Evolutionary conservation across 306 rosid genomes (phyloP), one percentile per base, ranked within the genome.

Genomic region (Ormosia semicastrata): DNA sequence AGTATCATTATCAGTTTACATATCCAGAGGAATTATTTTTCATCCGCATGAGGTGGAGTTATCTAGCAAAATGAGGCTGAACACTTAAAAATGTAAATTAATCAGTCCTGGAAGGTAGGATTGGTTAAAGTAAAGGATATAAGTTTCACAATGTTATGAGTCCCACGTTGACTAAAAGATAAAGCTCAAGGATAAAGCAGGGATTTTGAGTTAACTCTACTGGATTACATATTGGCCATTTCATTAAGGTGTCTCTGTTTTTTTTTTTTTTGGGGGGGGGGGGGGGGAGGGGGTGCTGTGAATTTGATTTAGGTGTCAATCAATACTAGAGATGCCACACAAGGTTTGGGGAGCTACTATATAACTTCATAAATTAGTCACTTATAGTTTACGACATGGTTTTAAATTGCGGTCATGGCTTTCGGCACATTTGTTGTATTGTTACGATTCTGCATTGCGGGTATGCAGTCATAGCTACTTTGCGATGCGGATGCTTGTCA

Each of bases 351-450:
- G 17, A 68, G 54, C 43, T 39, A 46, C 34, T 54, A 37, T 70
- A 66, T 64, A 47, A 53, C 40, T 65, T 82, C 72, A 53, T 14
- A 58, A 10, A 64, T 49, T 56, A 77, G 60, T 44, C 76, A 18
- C 53, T 75, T 81, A 46, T 13, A 73, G 70, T 43, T 66, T 57
- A 72, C 43, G 13, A 66, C n/a, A n/a, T n/a, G n/a, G n/a, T n/a
- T n/a, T n/a, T n/a, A n/a, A n/a, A n/a, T n/a, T n/a, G n/a, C n/a
- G n/a, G n/a, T n/a, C n/a, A n/a, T n/a, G n/a, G n/a, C n/a, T n/a
- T n/a, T n/a, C n/a, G n/a, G n/a, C n/a, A n/a, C n/a, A n/a, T n/a
- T n/a, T n/a, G n/a, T n/a, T n/a, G n/a, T n/a, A n/a, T n/a, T n/a
- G n/a, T n/a, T n/a, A n/a, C n/a, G n/a, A n/a, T n/a, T n/a, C n/a